Evolutionary conservation across 2,329 filamentous ascomycete genomes (phyloP).

Genomic region (Cladosporium sphaerospermum): DNA sequence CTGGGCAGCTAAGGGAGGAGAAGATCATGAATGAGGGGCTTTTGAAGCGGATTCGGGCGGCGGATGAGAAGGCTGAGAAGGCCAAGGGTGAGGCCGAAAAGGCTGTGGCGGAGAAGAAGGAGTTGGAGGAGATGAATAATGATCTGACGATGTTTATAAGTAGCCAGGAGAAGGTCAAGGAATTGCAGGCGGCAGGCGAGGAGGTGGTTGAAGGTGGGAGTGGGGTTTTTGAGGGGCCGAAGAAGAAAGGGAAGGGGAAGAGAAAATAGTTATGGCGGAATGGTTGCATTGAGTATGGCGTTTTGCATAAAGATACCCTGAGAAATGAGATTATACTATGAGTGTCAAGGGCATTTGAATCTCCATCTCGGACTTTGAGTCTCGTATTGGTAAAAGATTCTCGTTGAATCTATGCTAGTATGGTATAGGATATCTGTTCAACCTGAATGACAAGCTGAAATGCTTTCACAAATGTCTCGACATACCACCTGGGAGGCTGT

Average conservation of each 20-base stretch:
- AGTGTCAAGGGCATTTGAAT: too few species aligned
- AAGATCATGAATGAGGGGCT: conserved; percentile 76
- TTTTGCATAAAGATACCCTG: background rate
- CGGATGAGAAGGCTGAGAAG: conserved; percentile 52
- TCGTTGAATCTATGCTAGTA: too few species aligned
- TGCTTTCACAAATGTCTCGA: too few species aligned
- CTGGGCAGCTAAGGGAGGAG: conserved; percentile 76
- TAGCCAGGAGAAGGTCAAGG: conserved; percentile 71
- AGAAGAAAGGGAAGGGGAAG: conserved; percentile 42
- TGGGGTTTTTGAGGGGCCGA: conserved; percentile 50
- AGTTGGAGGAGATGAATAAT: conserved; percentile 78
- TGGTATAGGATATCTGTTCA: too few species aligned
- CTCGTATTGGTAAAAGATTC: too few species aligned
- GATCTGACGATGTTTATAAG: conserved; percentile 85
- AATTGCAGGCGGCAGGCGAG: conserved; percentile 54
- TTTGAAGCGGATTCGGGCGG: conserved; percentile 70
- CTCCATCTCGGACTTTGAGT: too few species aligned
- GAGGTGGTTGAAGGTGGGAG: conserved; percentile 68
- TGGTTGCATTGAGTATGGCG: background rate
- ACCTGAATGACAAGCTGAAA: too few species aligned
- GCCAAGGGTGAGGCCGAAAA: conserved; percentile 44
- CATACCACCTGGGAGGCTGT: too few species aligned
- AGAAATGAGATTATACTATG: too few species aligned
- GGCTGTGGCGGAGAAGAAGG: conserved; percentile 52
- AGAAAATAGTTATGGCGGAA: conserved; percentile 21